Percentiles rank a stretch among this genome's conserved stretches.
Conservation (phyloP, 2,329 filamentous ascomycete species). For the Claviceps quebecensis region DNA sequence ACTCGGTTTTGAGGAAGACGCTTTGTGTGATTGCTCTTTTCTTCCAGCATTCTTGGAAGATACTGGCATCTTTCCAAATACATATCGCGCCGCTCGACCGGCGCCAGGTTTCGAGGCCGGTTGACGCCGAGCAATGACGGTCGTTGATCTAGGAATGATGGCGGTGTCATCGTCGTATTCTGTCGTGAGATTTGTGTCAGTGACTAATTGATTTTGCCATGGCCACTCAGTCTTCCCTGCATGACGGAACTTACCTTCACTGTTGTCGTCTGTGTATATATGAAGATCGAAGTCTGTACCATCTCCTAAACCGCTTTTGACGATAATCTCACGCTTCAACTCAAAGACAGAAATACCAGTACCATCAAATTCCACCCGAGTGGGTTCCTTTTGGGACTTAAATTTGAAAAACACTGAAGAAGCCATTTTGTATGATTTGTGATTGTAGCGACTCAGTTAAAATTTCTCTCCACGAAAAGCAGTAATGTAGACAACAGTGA, state of each 20-base stretch:
- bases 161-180: slow-evolving; percentile 97
- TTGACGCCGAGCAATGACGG: slow-evolving; percentile 75
- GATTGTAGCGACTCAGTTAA: slow-evolving; percentile 4
- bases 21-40: slow-evolving; percentile 47
- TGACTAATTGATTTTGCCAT: background rate
- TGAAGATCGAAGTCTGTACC: slow-evolving; percentile 92
- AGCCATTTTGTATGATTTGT: slow-evolving; percentile 49
- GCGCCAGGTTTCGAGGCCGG: slow-evolving; percentile 76
- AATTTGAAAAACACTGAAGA: slow-evolving; percentile 99
- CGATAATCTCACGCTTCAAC: slow-evolving; percentile 96
- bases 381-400: slow-evolving; percentile 94
- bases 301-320: slow-evolving; percentile 82
- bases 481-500: slow-evolving; percentile 8
- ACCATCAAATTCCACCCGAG: slow-evolving; percentile 89
- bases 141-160: slow-evolving; percentile 91
- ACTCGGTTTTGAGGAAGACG: slow-evolving; percentile 37
- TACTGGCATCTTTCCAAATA: slow-evolving; percentile 88
- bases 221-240: background rate
- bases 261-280: slow-evolving; percentile 84
- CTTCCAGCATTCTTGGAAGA: slow-evolving; percentile 70
- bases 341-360: slow-evolving; percentile 98
- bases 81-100: slow-evolving; percentile 84
- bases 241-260: slow-evolving; percentile 53
- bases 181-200: slow-evolving; percentile 25
- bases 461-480: slow-evolving; percentile 15